Conservation (phyloP, 1,139 yeast species). For the Lodderomyces orthopsilosis region DNA sequence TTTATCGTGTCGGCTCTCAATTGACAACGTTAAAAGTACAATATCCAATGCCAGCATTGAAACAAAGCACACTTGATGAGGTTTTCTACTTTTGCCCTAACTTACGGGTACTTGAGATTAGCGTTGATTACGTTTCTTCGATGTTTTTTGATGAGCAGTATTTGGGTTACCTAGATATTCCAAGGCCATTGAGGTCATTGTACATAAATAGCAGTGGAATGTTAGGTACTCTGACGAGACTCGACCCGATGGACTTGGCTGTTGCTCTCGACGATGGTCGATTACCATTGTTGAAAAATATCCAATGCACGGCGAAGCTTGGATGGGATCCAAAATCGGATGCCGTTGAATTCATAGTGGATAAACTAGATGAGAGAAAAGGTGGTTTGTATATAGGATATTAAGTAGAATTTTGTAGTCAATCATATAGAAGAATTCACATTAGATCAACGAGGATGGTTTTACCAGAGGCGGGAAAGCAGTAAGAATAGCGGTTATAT, state of each 20-base stretch:
- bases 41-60: constrained; percentile 86
- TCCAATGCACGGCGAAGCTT: constrained; percentile 69
- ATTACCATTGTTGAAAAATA: constrained; percentile 60
- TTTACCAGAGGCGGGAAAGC: too few relatives aligned
- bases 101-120: constrained; percentile 56
- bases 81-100: constrained; percentile 76
- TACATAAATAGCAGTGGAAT: constrained; percentile 84
- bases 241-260: constrained; percentile 86
- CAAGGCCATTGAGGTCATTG: constrained; percentile 62
- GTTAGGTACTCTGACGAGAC: constrained; percentile 76
- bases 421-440: too few relatives aligned
- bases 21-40: constrained; percentile 62
- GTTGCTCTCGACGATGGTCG: constrained; percentile 79
- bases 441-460: too few relatives aligned
- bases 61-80: constrained; percentile 67
- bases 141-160: constrained; percentile 61
- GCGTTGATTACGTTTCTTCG: constrained; percentile 79
- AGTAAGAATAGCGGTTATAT: too few relatives aligned
- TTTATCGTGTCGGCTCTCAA: constrained; percentile 63
- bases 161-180: constrained; percentile 34
- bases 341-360: constrained; percentile 49
- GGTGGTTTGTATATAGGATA: constrained; percentile 49
- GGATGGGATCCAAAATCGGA: constrained; percentile 87
- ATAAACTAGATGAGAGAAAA: constrained; percentile 37
- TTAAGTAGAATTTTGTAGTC: constrained; percentile 16